Conservation (phyloP, 1,284 basidiomycete genomes). For the Puccinia polysora region DNA sequence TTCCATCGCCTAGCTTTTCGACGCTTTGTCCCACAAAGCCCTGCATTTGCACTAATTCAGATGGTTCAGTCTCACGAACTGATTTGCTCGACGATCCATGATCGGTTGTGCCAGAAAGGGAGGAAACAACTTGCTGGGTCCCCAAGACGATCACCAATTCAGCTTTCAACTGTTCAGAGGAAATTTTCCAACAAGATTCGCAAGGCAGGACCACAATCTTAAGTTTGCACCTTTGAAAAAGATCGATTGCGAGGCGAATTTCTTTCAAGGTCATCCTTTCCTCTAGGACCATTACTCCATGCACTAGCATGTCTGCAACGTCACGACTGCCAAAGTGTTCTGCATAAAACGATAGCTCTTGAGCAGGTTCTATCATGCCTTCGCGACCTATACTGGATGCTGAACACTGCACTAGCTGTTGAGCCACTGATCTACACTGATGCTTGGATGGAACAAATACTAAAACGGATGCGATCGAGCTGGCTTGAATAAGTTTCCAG, state of each 20-base stretch:
- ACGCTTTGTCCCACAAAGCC: conserved; percentile 45
- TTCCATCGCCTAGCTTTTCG: conserved; percentile 38
- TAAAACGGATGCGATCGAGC: conserved; percentile 60
- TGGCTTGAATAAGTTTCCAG: conserved; percentile 58
- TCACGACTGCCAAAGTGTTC: conserved; percentile 63
- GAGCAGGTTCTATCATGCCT: conserved; percentile 20
- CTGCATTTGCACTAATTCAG: conserved; percentile 50
- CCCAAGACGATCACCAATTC: conserved; percentile 82
- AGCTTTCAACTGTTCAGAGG: conserved; percentile 69
- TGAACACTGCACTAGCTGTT: conserved; percentile 83
- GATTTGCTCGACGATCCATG: conserved; percentile 43
- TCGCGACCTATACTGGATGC: conserved; percentile 60
- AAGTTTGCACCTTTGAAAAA: conserved; percentile 75
- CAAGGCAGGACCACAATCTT: conserved; percentile 77
- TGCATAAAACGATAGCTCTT: conserved; percentile 60
- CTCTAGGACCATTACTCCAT: conserved; percentile 84
- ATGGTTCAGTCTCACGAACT: conserved; percentile 47
- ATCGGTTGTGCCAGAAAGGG: conserved; percentile 12
- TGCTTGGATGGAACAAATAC: conserved; percentile 83
- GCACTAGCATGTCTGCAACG: conserved; percentile 71
- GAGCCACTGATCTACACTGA: conserved; percentile 73
- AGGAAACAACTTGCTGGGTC: conserved; percentile 63
- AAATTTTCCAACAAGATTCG: conserved; percentile 68
- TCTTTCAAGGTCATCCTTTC: conserved; percentile 68
- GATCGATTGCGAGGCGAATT: conserved; percentile 70